These are phyloP conservation scores for Jacaranda copaia DNA, from an alignment of 257 asterid species.

Conservation along the genomic window DNA sequence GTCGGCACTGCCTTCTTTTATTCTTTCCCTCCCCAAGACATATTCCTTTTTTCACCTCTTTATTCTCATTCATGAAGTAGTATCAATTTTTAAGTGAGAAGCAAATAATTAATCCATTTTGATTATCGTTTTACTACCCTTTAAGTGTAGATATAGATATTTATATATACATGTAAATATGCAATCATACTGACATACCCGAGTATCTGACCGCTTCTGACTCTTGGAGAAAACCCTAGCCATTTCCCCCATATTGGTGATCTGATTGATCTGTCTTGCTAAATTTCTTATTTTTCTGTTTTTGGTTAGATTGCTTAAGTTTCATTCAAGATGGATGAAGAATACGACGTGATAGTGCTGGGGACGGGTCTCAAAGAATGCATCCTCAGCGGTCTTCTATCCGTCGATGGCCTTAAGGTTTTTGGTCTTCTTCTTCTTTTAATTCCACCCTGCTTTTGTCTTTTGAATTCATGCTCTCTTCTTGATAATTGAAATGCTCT, in stretches of 20 bases:
- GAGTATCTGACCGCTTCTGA: constrained; percentile 29
- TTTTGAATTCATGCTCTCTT: background rate
- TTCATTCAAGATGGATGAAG: constrained; percentile 61
- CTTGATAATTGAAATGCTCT: constrained; percentile 18
- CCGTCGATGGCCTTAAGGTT: constrained; percentile 72
- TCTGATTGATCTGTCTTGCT: constrained; percentile 33
- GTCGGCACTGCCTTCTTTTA: background rate
- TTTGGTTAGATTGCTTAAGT: constrained; percentile 18
- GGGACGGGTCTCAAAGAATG: constrained; percentile 80
- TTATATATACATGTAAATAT: background rate
- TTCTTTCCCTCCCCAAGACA: constrained; percentile 13
- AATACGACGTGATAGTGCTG: constrained; percentile 70
- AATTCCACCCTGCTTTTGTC: no score
- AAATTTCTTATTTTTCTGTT: background rate
- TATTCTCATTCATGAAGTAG: background rate
- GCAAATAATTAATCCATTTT: background rate
- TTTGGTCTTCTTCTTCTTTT: background rate
- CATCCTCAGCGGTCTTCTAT: constrained; percentile 75
- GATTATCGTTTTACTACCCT: constrained; percentile 6
- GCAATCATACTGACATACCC: background rate
- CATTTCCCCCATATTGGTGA: constrained; percentile 25
- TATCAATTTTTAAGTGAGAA: no score
- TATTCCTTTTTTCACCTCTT: background rate
- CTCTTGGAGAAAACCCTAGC: constrained; percentile 45
- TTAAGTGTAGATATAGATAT: no score